Conservation (phyloP, 306 rosid genomes). For the Vigna reflexopilosa region DNA sequence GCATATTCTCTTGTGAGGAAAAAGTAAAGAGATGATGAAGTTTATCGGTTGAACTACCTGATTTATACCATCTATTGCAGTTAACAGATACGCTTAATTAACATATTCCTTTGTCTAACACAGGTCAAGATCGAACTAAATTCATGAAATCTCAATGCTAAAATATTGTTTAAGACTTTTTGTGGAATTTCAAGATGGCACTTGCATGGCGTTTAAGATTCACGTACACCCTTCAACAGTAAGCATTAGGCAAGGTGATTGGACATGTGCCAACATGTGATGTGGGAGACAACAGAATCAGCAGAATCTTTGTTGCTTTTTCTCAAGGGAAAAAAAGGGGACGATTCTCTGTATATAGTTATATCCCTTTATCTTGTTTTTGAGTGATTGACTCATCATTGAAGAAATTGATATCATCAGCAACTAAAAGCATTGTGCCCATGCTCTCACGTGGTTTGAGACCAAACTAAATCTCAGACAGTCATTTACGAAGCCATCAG, state of each 20-base stretch:
- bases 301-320: slow-evolving; percentile 2
- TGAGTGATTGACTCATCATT: neutral
- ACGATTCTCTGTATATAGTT: slow-evolving; percentile 4
- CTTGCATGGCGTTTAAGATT: neutral
- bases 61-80: neutral
- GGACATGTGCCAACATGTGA: neutral
- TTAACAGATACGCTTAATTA: neutral
- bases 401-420: slow-evolving; percentile 33
- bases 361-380: slow-evolving; percentile 24
- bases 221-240: slow-evolving; percentile 1
- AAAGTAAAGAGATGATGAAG: slow-evolving; percentile 23
- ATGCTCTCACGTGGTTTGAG: neutral
- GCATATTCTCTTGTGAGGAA: neutral
- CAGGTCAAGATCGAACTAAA: neutral
- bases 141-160: neutral
- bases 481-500: neutral
- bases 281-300: slow-evolving; percentile 32
- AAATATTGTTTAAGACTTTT: neutral
- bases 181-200: neutral
- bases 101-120: slow-evolving; percentile 13
- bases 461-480: neutral
- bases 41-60: neutral
- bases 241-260: slow-evolving; percentile 19
- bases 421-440: neutral
- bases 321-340: neutral